Evolutionary conservation across 139 green algal species (phyloP), one percentile per base, ranked within the genome.

Genomic region (Cymbomonas tetramitiformis): DNA sequence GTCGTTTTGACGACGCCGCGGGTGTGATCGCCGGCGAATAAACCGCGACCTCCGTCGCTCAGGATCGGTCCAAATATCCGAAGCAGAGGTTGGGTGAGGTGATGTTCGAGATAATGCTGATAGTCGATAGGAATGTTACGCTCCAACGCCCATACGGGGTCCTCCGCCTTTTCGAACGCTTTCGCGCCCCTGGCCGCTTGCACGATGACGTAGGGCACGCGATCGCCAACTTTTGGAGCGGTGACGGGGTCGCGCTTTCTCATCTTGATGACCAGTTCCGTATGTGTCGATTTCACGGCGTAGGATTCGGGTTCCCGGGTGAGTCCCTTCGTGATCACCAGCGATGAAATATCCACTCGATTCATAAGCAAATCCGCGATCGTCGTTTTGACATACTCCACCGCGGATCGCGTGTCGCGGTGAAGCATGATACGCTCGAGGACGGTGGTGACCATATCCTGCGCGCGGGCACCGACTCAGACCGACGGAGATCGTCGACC

Each of bases 231-330:
- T 2, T 60, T 65, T 6, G 90, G 90, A 12, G 90, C 90, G 0
- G 90, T 98, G 2, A 86, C 89, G 0, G 86, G 67, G 66, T 98
- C 90, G 1, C 90, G 68, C 76, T 90, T 91, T 24, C 69, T 58
- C 90, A 98, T 98, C 75, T 94, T 93, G 68, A 95, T 85, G 15
- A 88, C 87, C 43, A 98, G 81, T 76, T 96, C 87, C 31, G 93
- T 85, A 65, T 98, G 90, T 2, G 88, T 82, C 2, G 67, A 56
- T 51, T 86, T 88, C 40, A 47, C 71, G 21, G 83, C 83, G 69
- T 97, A 97, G 25, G 74, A 18, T 9, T 54, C 51, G 4, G 33
- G 24, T 6, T 38, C 26, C 19, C 51, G 38, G 10, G 49, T 61
- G 12, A 67, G 34, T 29, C 32, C 30, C 25, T 66, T 55, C 18